These are phyloP conservation scores for Fraxinus anomala DNA, from an alignment of 257 asterid genomes.

Conservation along the genomic window DNA sequence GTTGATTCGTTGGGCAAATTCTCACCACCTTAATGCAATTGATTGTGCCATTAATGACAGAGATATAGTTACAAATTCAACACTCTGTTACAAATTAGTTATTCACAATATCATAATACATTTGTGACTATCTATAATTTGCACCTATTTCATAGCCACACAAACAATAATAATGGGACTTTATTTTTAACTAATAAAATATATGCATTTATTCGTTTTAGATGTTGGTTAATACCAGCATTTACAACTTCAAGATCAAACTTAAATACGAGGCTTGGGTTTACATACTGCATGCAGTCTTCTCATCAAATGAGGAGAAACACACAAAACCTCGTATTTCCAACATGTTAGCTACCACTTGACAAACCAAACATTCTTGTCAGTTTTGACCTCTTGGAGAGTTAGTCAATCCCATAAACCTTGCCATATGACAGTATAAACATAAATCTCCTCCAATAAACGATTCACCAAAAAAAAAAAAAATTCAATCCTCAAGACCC, in stretches of 20 bases:
- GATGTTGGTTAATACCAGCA: neutral
- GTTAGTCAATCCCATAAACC: conserved; percentile 16
- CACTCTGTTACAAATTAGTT: too few relatives aligned
- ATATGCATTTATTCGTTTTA: neutral
- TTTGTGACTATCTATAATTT: too few relatives aligned
- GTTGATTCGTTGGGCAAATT: neutral
- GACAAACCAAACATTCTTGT: conserved; percentile 14
- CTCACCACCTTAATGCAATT: neutral
- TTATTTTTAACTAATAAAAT: neutral
- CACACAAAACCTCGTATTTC: conserved; percentile 30
- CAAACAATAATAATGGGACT: conserved; percentile 30
- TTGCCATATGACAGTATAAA: neutral
- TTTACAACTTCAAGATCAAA: neutral
- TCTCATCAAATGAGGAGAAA: neutral
- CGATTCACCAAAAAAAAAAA: neutral
- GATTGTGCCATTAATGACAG: neutral
- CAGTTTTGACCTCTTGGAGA: conserved; percentile 12
- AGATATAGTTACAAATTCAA: too few relatives aligned
- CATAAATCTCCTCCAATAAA: neutral
- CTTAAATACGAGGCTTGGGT: neutral
- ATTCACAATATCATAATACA: too few relatives aligned
- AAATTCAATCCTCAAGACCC: neutral
- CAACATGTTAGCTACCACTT: conserved; percentile 30
- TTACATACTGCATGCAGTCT: neutral
- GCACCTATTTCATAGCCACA: too few relatives aligned